Base-by-base conservation (phyloP, 768 basidiomycete species). In the Austroboletus eburneus region DNA sequence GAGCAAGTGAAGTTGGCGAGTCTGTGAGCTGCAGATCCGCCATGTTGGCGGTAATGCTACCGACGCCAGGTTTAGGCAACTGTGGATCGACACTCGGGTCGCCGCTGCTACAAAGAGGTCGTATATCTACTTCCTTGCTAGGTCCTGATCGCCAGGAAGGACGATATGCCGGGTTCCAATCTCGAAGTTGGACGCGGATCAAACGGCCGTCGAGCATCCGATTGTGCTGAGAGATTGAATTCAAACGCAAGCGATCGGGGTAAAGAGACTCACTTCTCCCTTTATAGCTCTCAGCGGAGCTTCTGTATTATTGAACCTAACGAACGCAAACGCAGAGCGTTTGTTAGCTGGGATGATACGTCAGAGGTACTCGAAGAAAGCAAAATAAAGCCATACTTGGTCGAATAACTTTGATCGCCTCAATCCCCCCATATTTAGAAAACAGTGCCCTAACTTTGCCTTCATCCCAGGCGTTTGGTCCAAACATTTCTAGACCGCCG, bases 241-340 rank as follows among this genome's bases (percentile, higher is more conserved):
- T 50, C 17, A 52, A 27, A 51, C 43, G 40, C 16, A 44, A 5
- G 21, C 33, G 18, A 14, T 10, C 45, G 37, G 22, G 14, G 18
- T 29, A 22, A 18, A 51, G 57, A 21, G 18, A 29, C 47, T 18
- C 43, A 86, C 88, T 73, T 88, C 81, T 62, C 77, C 77, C 23
- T 63, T 64, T 18, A 89, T 75, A 4, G 88, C 88, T 46, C 73
- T 76, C n/a, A 75, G 71, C n/a, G 87, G 78, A 25, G 79, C 71
- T 9, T 83, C 79, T 3, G 72, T 71, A 46, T 80, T 78, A 49
- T 77, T 71, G 59, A 83, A 91, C 59, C 76, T 84, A 48, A 91
- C 77, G 57, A 91, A 89, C 2, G 88, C 88, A 59, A 88, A 91
- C 3, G 80, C 86, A n/a, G 80, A 73, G 52, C 73, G 75, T 37